These are phyloP conservation scores for Mollisia scopiformis DNA, from an alignment of 2,329 filamentous ascomycete species.

Conservation along the genomic window DNA sequence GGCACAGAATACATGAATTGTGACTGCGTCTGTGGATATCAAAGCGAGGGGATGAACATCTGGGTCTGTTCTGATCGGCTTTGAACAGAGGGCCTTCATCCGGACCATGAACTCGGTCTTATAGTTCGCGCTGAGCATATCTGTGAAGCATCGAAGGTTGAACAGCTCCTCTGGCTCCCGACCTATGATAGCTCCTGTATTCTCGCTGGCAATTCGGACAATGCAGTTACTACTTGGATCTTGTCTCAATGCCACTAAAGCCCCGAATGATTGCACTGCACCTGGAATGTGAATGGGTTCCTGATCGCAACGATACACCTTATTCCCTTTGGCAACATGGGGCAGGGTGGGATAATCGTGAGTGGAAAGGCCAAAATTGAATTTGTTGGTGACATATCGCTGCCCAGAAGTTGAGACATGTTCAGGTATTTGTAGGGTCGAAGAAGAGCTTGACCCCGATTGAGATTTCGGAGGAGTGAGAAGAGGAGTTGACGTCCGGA, in stretches of 20 bases:
- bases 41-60: conserved; percentile 12
- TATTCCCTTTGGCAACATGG: neutral
- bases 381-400: neutral
- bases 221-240: neutral
- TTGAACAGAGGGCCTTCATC: neutral
- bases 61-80: neutral
- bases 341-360: neutral
- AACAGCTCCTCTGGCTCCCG: conserved; percentile 11
- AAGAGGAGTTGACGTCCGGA: neutral
- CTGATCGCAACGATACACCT: conserved; percentile 15
- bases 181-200: conserved; percentile 6
- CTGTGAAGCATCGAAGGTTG: conserved; percentile 8
- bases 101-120: conserved; percentile 8
- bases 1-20: neutral
- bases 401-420: neutral
- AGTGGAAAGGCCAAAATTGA: neutral
- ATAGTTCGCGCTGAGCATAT: neutral
- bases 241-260: conserved; percentile 15
- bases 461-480: neutral
- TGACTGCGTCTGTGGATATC: neutral
- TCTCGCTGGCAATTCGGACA: conserved; percentile 16
- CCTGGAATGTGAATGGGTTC: conserved; percentile 22
- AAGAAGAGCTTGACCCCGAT: neutral
- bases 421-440: neutral
- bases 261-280: conserved; percentile 14